Base-by-base conservation (phyloP, 371 early-diverging fungal genomes). In the Entomophthora muscae region DNA sequence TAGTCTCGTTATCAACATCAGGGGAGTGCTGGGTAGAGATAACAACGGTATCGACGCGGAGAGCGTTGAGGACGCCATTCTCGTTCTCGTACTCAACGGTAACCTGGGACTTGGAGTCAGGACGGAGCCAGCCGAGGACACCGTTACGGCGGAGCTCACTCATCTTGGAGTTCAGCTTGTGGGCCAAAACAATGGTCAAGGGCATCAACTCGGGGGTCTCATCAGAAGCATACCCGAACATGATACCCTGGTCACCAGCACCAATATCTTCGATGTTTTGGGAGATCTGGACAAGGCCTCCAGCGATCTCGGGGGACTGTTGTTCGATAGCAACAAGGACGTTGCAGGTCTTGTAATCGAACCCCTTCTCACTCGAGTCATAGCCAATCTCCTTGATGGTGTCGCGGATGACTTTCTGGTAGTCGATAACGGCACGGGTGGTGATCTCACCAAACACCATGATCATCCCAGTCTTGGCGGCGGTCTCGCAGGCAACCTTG, bases 181-280 rank as follows among this genome's bases (percentile, higher is more conserved):
- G 98, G 69, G 98, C 85, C 65, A 98, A 83, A 62, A 84, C 78
- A 70, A 95, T 78, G 70, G 98, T 95, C 70, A 97, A 82, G 68
- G 99, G 99, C 98, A 99, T 99, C 78, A 90, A 83, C 78, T 98
- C 98, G 69, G 95, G 93, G 65, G 99, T 98, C 80, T 99, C 99
- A 74, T 99, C 98, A 73, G 98, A 89, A 63, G 98, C 98, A 76
- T 85, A 88, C 63, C 91, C 94, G 69, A 91, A 95, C 98, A 94
- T 93, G 73, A 94, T 91, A 74, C 93, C 94, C 82, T 96, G 97
- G 79, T 97, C 98, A 83, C 98, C 98, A 70, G 98, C 95, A 80
- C 97, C 96, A 77, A 93, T 93, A 75, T 97, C 86, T 82, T 95
- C 96, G 68, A 93, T 79, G 74, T 85, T 87, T 71, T 83, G 78